These are phyloP conservation scores for Cryptococcus jaspeensis DNA, from an alignment of 1,284 basidiomycete species.

Conservation along the genomic window DNA sequence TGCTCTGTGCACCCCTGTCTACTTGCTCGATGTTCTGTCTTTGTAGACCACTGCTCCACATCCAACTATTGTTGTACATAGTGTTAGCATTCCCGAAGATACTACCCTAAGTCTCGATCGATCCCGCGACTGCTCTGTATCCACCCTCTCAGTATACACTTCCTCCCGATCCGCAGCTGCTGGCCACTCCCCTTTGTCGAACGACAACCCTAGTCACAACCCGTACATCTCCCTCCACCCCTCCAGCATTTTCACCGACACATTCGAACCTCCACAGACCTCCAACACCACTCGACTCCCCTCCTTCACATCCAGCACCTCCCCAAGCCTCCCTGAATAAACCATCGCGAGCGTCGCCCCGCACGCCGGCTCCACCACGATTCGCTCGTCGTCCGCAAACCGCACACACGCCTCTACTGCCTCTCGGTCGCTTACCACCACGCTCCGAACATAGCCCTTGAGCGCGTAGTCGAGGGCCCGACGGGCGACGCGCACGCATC, in stretches of 20 bases:
- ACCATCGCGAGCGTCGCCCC: slow-evolving; percentile 31
- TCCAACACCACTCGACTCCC: slow-evolving; percentile 16
- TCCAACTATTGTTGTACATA: no score
- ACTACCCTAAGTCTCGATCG: no score
- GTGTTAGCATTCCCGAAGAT: no score
- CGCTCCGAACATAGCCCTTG: slow-evolving; percentile 16
- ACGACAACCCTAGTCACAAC: slow-evolving; percentile 1
- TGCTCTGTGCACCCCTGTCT: no score
- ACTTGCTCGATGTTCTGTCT: no score
- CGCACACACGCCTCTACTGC: slow-evolving; percentile 27
- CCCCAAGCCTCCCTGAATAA: slow-evolving; percentile 17
- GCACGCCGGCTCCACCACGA: slow-evolving; percentile 35
- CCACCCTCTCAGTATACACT: no score
- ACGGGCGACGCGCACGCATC: slow-evolving; percentile 18
- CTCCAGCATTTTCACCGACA: slow-evolving; percentile 22
- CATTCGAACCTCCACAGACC: slow-evolving; percentile 24
- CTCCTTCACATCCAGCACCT: slow-evolving; percentile 7
- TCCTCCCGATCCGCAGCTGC: no score
- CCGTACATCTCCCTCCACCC: slow-evolving; percentile 19
- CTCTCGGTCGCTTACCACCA: slow-evolving; percentile 27
- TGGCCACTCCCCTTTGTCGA: no score
- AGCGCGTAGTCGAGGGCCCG: slow-evolving; percentile 22
- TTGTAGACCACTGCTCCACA: no score
- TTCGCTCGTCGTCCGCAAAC: slow-evolving; percentile 35
- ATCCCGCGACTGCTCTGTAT: background rate